Evolutionary conservation across 2,329 filamentous ascomycete genomes (phyloP), one percentile per base, ranked within the genome.

Genomic region (Xylariaceae sp.): DNA sequence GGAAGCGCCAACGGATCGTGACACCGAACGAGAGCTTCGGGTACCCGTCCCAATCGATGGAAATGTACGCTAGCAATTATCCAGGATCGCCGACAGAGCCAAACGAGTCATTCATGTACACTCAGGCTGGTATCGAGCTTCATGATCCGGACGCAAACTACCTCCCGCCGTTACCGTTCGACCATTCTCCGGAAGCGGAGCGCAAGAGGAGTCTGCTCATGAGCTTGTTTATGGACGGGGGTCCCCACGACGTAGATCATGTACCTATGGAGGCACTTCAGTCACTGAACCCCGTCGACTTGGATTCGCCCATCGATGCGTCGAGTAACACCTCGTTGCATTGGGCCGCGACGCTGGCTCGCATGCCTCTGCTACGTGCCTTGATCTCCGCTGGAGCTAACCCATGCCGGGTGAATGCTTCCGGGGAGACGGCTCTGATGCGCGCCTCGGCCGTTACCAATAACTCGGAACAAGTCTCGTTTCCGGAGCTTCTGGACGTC

Each of bases 401-500:
- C 50, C 88, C 94, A 32, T 86, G 83, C 59, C 78, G 92, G 19
- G 83, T 94, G 1, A 98, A 97, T 55, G 81, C 82, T 16, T 84
- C 83, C 1, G 92, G 92, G 11, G 89, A 97, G 62, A 96, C 89
- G 1, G 87, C 92, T 0, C 66, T 98, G 30, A 95, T 97, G 74
- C 84, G 90, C 44, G 88, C 92, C 3, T 92, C 90, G 43, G 78
- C 86, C 1, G 92, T 95, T 9, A 94, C 90, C 38, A 98, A 98
- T 59, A 95, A 92, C 34, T 81, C 94, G 59, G 90, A 97, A 51
- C 84, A 89, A 43, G 82, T 81, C 47, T 92, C 84, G 34, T 98
- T 98, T 54, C 86, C 89, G 0, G 88, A 94, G 44, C 71, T 97
- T 2, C 73, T 98, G 1, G 90, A 97, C 52, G 78, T 95, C 1